Evolutionary conservation across 352 stramenopile species (phyloP).

Genomic region (Globisporangium ultimum): DNA sequence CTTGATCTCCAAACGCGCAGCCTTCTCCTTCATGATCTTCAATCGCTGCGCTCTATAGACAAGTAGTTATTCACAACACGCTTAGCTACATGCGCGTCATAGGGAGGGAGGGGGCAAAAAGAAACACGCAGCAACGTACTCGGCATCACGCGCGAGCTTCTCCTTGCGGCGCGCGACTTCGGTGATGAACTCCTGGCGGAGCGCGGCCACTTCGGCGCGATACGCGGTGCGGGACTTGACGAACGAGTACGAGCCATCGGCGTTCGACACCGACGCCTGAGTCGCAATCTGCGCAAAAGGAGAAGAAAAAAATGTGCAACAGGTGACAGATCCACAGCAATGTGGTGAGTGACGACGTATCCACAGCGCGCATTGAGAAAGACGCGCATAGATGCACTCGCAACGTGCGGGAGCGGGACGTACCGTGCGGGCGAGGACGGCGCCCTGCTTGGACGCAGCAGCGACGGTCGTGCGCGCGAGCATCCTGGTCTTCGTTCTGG

Average conservation of each 20-base stretch:
- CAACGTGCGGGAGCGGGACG: neutral
- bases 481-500: neutral
- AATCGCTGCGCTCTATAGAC: constrained; percentile 53
- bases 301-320: too few species aligned
- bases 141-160: constrained; percentile 80
- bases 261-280: constrained; percentile 11
- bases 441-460: constrained; percentile 19
- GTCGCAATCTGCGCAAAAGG: constrained; percentile 7
- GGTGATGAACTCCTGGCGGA: constrained; percentile 75
- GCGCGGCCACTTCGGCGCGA: constrained; percentile 51
- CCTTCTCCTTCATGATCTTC: constrained; percentile 88
- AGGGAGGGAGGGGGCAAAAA: too few species aligned
- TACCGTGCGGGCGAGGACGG: constrained; percentile 29
- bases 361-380: neutral
- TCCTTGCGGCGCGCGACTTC: constrained; percentile 68
- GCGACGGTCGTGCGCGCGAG: neutral
- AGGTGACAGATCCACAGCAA: too few species aligned
- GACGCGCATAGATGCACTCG: too few species aligned
- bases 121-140: constrained; percentile 36
- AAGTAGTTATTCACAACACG: neutral
- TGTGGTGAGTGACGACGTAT: neutral
- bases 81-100: neutral
- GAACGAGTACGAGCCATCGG: constrained; percentile 64
- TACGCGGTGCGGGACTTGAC: constrained; percentile 71
- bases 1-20: constrained; percentile 84